phyloP scores from a whole-genome alignment of 805 yeast genomes.

The Wickerhamiella australiensis region DNA sequence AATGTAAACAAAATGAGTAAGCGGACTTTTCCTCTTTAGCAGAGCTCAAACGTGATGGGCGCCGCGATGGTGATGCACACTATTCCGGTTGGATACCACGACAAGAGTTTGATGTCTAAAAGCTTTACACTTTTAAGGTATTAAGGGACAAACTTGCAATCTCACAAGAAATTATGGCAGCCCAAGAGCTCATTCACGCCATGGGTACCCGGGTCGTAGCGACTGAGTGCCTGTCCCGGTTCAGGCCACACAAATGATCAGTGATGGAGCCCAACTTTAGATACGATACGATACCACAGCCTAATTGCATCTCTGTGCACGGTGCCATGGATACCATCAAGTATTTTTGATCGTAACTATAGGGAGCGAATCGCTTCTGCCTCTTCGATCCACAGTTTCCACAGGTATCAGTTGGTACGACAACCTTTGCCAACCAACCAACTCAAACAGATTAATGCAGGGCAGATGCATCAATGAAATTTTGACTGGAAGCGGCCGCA shows the following conservation, averaged over 20 bases:
- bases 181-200: too few relatives aligned
- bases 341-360: not conserved
- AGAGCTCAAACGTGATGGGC: too few relatives aligned
- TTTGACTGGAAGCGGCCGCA: conserved; percentile 1
- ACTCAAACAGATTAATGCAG: not conserved
- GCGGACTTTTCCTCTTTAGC: not conserved
- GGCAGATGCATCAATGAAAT: conserved; percentile 4
- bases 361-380: not conserved
- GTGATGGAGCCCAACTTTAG: too few relatives aligned
- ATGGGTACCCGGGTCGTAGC: too few relatives aligned
- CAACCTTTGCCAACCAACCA: not conserved
- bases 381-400: not conserved
- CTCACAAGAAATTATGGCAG: too few relatives aligned
- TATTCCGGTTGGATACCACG: not conserved
- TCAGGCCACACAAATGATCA: too few relatives aligned
- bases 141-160: too few relatives aligned
- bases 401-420: not conserved
- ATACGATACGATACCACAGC: too few relatives aligned
- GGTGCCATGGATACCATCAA: not conserved
- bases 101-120: too few relatives aligned
- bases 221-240: too few relatives aligned
- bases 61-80: too few relatives aligned
- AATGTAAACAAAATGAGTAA: conserved; percentile 14
- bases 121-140: too few relatives aligned
- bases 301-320: not conserved